Evolutionary conservation across 306 rosid genomes (phyloP).

Genomic region (Castanea mollissima): DNA sequence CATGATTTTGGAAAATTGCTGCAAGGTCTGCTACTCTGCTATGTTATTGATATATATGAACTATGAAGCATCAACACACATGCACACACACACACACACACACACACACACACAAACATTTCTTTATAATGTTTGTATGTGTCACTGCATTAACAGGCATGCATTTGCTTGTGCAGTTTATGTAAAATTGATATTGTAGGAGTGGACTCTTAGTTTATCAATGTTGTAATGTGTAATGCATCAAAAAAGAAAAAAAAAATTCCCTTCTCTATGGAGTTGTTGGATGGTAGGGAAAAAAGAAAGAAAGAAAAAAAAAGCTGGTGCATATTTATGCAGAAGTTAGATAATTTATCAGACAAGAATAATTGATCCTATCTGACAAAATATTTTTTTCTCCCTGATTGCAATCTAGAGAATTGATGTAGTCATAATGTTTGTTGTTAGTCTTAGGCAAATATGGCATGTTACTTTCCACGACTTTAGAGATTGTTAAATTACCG

Average conservation of each 20-base stretch:
- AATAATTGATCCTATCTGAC: not conserved
- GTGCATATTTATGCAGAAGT: no score
- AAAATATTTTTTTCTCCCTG: not conserved
- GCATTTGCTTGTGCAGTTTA: not conserved
- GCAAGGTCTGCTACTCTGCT: slow-evolving; percentile 64
- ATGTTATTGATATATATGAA: slow-evolving; percentile 2
- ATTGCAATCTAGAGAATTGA: not conserved
- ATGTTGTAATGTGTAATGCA: no score
- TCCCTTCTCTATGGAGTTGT: not conserved
- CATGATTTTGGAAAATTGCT: slow-evolving; percentile 63
- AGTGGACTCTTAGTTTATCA: not conserved
- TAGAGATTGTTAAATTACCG: no score
- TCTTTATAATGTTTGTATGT: not conserved
- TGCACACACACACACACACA: no score
- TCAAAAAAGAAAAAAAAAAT: not conserved
- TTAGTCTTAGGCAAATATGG: not conserved
- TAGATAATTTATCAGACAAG: no score
- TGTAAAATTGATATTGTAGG: not conserved
- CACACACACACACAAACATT: no score
- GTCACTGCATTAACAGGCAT: not conserved
- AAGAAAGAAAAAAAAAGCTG: no score
- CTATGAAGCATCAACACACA: not conserved
- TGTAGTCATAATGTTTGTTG: not conserved
- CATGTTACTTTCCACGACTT: no score
- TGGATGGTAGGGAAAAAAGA: not conserved